Conservation (phyloP, 2,329 filamentous ascomycete genomes). For the Trichoderma hamatum region DNA sequence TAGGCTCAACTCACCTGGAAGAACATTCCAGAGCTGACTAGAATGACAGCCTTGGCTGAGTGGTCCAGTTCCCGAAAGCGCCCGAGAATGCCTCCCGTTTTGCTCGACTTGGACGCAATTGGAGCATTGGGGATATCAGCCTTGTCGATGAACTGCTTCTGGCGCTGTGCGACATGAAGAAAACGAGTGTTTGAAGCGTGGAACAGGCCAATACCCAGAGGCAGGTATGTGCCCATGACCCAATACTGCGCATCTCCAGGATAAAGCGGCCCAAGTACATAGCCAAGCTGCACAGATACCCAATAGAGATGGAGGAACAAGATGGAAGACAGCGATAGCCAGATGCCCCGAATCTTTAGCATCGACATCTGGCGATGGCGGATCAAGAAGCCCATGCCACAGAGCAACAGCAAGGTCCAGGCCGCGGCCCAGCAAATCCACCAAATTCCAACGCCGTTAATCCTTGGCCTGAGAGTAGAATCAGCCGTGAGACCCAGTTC, state of each 20-base stretch:
- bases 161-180: slow-evolving; percentile 57
- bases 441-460: slow-evolving; percentile 41
- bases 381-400: slow-evolving; percentile 46
- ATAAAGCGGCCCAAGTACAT: slow-evolving; percentile 41
- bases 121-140: background rate
- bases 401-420: slow-evolving; percentile 42
- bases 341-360: slow-evolving; percentile 45
- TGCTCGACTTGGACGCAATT: slow-evolving; percentile 28
- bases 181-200: slow-evolving; percentile 65
- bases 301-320: slow-evolving; percentile 47
- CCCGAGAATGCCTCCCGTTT: slow-evolving; percentile 32
- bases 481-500: slow-evolving; percentile 33
- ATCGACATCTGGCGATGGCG: slow-evolving; percentile 42
- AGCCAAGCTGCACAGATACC: slow-evolving; percentile 44
- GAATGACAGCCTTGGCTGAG: slow-evolving; percentile 49
- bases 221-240: slow-evolving; percentile 67
- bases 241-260: slow-evolving; percentile 61
- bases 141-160: slow-evolving; percentile 40
- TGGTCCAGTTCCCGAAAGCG: slow-evolving; percentile 44
- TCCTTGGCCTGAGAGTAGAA: slow-evolving; percentile 28
- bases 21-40: slow-evolving; percentile 58
- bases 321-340: slow-evolving; percentile 46
- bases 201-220: slow-evolving; percentile 66
- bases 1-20: slow-evolving; percentile 52
- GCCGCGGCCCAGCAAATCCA: slow-evolving; percentile 39